These are phyloP conservation scores for Luffa aegyptiaca DNA, from an alignment of 306 rosid genomes.

Conservation along the genomic window DNA sequence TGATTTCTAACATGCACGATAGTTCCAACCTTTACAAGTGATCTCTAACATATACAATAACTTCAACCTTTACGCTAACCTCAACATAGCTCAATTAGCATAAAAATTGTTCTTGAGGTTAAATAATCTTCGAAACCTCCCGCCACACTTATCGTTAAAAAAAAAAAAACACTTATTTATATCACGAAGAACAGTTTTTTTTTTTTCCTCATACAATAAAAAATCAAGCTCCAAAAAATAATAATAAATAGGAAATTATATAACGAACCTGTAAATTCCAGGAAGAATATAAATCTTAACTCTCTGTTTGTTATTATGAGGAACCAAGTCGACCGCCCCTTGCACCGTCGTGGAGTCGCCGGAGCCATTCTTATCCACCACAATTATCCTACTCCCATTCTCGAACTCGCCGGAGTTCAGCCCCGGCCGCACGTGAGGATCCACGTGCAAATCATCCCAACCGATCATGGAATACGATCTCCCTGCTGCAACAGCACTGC, in stretches of 20 bases:
- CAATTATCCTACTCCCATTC: constrained; percentile 24
- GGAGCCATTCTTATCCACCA: constrained; percentile 47
- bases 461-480: background rate
- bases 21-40: no score
- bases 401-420: constrained; percentile 3
- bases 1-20: no score
- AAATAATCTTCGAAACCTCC: no score
- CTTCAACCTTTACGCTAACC: no score
- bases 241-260: background rate
- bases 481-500: background rate
- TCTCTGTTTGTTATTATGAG: constrained; percentile 38
- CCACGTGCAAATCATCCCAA: constrained; percentile 72
- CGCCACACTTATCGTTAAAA: no score
- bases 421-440: constrained; percentile 17
- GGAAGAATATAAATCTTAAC: constrained; percentile 71
- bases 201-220: background rate
- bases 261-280: constrained; percentile 63
- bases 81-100: no score
- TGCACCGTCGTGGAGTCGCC: constrained; percentile 78
- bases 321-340: constrained; percentile 81
- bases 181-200: background rate
- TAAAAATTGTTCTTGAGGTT: no score
- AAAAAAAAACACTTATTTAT: no score
- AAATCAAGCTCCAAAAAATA: background rate
- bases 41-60: no score